phyloP scores from a whole-genome alignment of 768 basidiomycete species.

The Pulveroboletus ravenelii region DNA sequence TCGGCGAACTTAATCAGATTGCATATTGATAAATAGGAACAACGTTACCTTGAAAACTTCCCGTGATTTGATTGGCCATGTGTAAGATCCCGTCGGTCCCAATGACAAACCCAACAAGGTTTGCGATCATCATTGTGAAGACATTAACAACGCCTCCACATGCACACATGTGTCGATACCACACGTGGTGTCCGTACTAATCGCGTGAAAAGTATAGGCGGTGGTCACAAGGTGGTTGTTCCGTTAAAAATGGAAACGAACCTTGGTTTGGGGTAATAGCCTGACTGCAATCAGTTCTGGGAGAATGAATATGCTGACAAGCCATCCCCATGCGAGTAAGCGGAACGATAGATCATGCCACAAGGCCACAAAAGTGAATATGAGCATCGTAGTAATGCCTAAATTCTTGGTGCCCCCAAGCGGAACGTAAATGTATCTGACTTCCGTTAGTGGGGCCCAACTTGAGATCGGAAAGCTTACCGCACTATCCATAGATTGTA shows the following conservation, averaged over 20 bases:
- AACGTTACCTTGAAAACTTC: slow-evolving; percentile 57
- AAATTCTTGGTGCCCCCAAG: slow-evolving; percentile 66
- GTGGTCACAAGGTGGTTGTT: background rate
- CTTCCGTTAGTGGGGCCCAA: background rate
- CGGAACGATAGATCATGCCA: slow-evolving; percentile 94
- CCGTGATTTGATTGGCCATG: slow-evolving; percentile 58
- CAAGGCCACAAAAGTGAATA: slow-evolving; percentile 95
- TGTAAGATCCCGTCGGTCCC: slow-evolving; percentile 76
- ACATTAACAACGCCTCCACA: slow-evolving; percentile 80
- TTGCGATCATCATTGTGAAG: slow-evolving; percentile 85
- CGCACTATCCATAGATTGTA: slow-evolving; percentile 95
- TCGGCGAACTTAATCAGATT: background rate
- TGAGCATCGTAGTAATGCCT: slow-evolving; percentile 62
- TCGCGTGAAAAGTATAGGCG: background rate
- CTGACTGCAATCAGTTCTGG: slow-evolving; percentile 71
- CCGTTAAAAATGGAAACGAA: slow-evolving; percentile 25
- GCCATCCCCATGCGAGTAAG: slow-evolving; percentile 95
- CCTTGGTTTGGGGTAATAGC: slow-evolving; percentile 61
- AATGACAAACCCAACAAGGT: slow-evolving; percentile 92
- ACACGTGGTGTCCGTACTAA: slow-evolving; percentile 62
- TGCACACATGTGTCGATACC: slow-evolving; percentile 87
- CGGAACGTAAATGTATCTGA: slow-evolving; percentile 91
- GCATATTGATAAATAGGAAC: background rate
- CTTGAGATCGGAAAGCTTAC: slow-evolving; percentile 34
- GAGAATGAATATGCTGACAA: slow-evolving; percentile 82